A percentile compares a stretch with the other conserved stretches of the same genome.
Evolutionary conservation across 441 rosid species (phyloP).

Genomic region (Omphalea diandra): DNA sequence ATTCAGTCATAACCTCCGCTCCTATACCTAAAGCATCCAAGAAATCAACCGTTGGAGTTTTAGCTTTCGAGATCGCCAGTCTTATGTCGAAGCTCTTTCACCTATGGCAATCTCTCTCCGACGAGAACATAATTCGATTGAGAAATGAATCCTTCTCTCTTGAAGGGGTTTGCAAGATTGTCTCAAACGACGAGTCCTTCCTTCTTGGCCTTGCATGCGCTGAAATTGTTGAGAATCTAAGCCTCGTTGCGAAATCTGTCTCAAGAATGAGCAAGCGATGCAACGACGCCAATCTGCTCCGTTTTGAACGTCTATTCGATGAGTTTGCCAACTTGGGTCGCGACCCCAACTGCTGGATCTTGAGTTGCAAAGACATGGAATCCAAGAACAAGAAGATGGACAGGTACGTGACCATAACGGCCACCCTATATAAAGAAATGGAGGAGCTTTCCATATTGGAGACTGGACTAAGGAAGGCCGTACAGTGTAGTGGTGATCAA

Average conservation of each 20-base stretch:
- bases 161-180: slow-evolving; percentile 78
- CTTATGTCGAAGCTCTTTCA: slow-evolving; percentile 88
- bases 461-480: slow-evolving; percentile 46
- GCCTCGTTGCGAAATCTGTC: slow-evolving; percentile 51
- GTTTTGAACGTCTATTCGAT: slow-evolving; percentile 52
- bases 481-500: slow-evolving; percentile 32
- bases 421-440: slow-evolving; percentile 67
- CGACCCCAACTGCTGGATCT: slow-evolving; percentile 61
- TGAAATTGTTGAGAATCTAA: slow-evolving; percentile 64
- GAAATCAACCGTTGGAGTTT: slow-evolving; percentile 53
- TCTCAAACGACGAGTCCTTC: slow-evolving; percentile 71
- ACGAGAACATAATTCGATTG: slow-evolving; percentile 54
- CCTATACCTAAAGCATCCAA: slow-evolving; percentile 32
- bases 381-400: slow-evolving; percentile 68
- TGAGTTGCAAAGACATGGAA: slow-evolving; percentile 64
- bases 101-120: slow-evolving; percentile 74
- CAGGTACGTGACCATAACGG: slow-evolving; percentile 61
- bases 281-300: slow-evolving; percentile 38
- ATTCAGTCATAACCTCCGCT: slow-evolving; percentile 41
- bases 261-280: slow-evolving; percentile 59
- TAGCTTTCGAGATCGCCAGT: slow-evolving; percentile 75
- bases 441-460: slow-evolving; percentile 67
- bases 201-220: slow-evolving; percentile 83
- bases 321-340: slow-evolving; percentile 69
- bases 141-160: slow-evolving; percentile 65